Evolutionary conservation across 2,329 filamentous ascomycete species (phyloP).

Genomic region (Huntiella bhutanensis): DNA sequence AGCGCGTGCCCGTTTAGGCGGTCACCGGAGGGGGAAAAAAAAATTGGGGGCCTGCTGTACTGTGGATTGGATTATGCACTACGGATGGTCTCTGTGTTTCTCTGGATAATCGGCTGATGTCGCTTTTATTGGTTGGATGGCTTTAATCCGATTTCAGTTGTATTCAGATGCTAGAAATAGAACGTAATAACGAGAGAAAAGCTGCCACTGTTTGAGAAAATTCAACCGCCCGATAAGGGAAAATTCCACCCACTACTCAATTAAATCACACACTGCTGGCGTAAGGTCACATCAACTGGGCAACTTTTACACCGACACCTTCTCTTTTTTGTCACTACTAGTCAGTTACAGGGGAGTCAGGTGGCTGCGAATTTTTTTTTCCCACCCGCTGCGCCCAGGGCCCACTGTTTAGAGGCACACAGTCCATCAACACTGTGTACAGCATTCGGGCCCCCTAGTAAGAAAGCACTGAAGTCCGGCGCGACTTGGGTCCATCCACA

Average conservation of each 20-base stretch:
- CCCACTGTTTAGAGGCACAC: not conserved
- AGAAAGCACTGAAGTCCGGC: not conserved
- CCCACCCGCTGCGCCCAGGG: not conserved
- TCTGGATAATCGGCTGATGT: too few species aligned
- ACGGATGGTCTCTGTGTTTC: too few species aligned
- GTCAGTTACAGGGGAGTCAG: conserved; percentile 1
- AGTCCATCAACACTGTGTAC: conserved; percentile 2
- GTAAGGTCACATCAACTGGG: not conserved
- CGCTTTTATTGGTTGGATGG: too few species aligned
- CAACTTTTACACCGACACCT: not conserved
- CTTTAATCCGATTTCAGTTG: too few species aligned
- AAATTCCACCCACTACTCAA: too few species aligned
- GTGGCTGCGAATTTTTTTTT: conserved; percentile 5
- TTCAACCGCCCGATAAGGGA: too few species aligned
- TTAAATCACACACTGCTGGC: too few species aligned
- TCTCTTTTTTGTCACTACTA: not conserved
- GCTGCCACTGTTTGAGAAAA: too few species aligned
- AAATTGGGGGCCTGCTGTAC: not conserved
- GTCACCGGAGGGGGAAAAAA: not conserved
- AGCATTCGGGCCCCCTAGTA: not conserved
- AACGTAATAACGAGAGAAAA: too few species aligned
- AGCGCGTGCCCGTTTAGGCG: conserved; percentile 4
- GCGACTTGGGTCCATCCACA: not conserved
- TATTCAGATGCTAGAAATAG: too few species aligned
- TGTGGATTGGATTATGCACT: not conserved